Conservation (phyloP, 225 moss, liverwort and hornwort species). For the Antitrichia curtipendula region DNA sequence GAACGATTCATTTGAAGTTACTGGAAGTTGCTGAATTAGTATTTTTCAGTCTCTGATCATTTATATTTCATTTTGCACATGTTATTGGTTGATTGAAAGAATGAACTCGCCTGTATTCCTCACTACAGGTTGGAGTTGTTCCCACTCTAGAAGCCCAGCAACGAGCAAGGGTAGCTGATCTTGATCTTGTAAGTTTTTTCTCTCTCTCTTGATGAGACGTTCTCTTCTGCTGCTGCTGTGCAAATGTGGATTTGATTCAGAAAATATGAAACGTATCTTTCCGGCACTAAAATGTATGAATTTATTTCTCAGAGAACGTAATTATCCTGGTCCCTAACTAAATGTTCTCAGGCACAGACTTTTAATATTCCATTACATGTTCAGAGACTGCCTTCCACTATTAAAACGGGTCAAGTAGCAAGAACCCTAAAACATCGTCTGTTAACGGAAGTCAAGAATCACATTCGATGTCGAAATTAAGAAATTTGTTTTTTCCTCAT, state of each 20-base stretch:
- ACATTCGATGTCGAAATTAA: neutral
- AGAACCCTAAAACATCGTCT: neutral
- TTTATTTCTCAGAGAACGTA: neutral
- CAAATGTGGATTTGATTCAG: neutral
- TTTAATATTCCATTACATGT: neutral
- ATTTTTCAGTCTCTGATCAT: neutral
- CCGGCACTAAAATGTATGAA: neutral
- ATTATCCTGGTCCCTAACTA: neutral
- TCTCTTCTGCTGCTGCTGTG: neutral
- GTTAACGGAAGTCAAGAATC: neutral
- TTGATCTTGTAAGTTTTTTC: constrained; percentile 64
- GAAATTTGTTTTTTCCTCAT: neutral
- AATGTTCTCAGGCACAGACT: neutral
- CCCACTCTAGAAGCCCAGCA: constrained; percentile 69
- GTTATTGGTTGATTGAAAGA: neutral
- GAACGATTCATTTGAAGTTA: neutral
- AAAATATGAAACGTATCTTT: neutral
- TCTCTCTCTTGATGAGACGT: neutral
- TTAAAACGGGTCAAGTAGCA: neutral
- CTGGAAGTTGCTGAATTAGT: neutral
- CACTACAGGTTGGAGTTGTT: constrained; percentile 66
- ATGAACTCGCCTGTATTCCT: neutral
- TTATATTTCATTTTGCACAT: neutral
- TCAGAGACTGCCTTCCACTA: neutral
- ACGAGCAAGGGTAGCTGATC: constrained; percentile 72